A percentile compares a stretch with the other conserved stretches of the same genome.
phyloP scores from a whole-genome alignment of 78 protist species.

The Mantamonas sphyraenae region DNA sequence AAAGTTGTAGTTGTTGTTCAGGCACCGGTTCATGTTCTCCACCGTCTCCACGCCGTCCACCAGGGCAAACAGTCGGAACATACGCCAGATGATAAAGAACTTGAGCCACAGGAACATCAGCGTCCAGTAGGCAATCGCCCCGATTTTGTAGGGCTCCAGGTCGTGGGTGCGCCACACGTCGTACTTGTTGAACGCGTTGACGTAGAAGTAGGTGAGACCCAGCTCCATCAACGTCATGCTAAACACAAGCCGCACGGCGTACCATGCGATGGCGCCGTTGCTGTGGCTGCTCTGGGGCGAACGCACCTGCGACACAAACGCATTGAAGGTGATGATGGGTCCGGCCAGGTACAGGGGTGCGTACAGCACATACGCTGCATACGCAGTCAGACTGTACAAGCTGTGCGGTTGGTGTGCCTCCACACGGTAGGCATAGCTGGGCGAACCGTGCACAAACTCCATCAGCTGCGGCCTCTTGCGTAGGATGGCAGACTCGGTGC shows the following conservation, averaged over 20 bases:
- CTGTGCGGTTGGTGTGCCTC: neutral
- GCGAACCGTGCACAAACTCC: too few species aligned
- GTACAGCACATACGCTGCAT: conserved; percentile 23
- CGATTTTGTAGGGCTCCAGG: neutral
- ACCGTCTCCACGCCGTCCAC: conserved; percentile 28
- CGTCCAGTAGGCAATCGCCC: neutral
- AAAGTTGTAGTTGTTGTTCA: conserved; percentile 19
- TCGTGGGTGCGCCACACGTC: neutral
- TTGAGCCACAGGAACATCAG: conserved; percentile 23
- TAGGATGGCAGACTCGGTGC: neutral
- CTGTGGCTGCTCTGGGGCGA: neutral
- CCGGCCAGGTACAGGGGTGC: conserved; percentile 46
- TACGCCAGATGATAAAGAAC: conserved; percentile 33
- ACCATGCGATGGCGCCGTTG: neutral
- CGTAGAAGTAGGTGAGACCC: neutral
- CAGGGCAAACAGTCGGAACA: conserved; percentile 13
- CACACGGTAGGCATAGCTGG: neutral
- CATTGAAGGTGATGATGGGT: conserved; percentile 28
- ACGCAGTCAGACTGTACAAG: conserved; percentile 1
- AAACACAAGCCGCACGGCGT: neutral
- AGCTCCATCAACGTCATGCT: neutral
- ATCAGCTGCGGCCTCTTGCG: neutral
- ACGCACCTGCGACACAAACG: conserved; percentile 14
- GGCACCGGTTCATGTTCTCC: conserved; percentile 37
- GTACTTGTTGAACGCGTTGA: neutral